A percentile compares a stretch with the other conserved stretches of the same genome.
phyloP scores from a whole-genome alignment of 1,139 yeast genomes.

The Yamadazyma aaseri region DNA sequence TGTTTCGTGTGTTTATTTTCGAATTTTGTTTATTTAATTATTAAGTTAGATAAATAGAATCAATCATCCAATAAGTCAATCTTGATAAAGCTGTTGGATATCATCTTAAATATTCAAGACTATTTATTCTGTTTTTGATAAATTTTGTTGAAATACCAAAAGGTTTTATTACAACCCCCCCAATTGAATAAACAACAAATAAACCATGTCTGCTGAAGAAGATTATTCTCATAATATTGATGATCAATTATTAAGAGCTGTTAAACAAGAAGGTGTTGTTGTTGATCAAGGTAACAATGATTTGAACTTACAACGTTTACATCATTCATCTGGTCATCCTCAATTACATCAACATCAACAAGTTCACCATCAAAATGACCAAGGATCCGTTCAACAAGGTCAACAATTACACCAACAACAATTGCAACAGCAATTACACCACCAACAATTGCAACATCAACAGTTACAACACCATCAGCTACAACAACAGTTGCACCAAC shows the following conservation, averaged over 20 bases:
- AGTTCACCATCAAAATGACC: constrained; percentile 10
- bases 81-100: too few relatives aligned
- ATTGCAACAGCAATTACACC: constrained; percentile 12
- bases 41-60: too few relatives aligned
- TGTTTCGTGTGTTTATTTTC: too few relatives aligned
- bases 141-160: too few relatives aligned
- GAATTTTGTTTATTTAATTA: too few relatives aligned
- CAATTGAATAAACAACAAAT: neutral
- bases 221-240: constrained; percentile 46
- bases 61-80: too few relatives aligned
- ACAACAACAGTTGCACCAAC: constrained; percentile 7
- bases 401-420: constrained; percentile 16
- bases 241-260: constrained; percentile 44
- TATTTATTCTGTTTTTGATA: too few relatives aligned
- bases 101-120: too few relatives aligned
- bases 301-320: constrained; percentile 17
- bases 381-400: constrained; percentile 13
- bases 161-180: too few relatives aligned
- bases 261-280: constrained; percentile 32
- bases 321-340: constrained; percentile 15
- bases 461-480: constrained; percentile 16
- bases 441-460: constrained; percentile 15
- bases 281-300: constrained; percentile 19
- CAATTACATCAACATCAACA: constrained; percentile 18
- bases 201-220: constrained; percentile 21